Evolutionary conservation across 2,329 filamentous ascomycete species (phyloP).

Genomic region (Colletotrichum viniferum): DNA sequence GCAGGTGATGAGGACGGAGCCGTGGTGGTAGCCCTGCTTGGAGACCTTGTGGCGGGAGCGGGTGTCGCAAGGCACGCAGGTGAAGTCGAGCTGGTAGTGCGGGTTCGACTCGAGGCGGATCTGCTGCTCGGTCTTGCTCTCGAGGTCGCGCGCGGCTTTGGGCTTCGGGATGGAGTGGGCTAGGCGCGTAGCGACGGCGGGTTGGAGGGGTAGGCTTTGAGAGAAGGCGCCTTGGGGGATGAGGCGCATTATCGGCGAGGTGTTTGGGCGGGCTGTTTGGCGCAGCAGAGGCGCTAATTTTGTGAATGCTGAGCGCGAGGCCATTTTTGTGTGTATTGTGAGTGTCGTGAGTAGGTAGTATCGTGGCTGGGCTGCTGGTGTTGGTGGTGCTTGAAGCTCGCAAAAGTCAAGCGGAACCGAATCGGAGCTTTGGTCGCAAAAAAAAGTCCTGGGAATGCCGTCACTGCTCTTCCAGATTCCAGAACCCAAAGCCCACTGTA

Average conservation of each 20-base stretch:
- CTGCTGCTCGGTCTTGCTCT: constrained; percentile 25
- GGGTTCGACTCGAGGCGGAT: constrained; percentile 51
- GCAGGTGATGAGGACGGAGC: constrained; percentile 87
- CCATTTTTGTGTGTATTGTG: not conserved
- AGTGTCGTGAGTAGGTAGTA: not conserved
- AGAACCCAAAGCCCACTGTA: not conserved
- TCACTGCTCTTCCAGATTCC: not conserved
- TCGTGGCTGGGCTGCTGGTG: not conserved
- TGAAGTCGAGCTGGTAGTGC: constrained; percentile 88
- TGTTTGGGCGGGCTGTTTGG: not conserved
- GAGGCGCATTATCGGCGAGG: not conserved
- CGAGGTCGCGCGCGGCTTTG: constrained; percentile 14
- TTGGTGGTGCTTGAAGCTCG: not conserved
- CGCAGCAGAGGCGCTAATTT: constrained; percentile 14
- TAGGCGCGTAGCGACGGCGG: constrained; percentile 20
- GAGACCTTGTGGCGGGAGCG: constrained; percentile 86
- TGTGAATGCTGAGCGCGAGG: constrained; percentile 1
- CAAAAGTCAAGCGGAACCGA: not conserved
- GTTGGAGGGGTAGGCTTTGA: not conserved
- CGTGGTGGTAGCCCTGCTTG: constrained; percentile 94
- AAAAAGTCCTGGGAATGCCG: constrained; percentile 2
- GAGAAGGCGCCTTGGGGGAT: not conserved
- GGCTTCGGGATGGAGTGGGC: constrained; percentile 30
- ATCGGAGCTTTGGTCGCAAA: not conserved
- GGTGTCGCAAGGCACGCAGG: constrained; percentile 82